These are phyloP conservation scores for Paramecium primaurelia DNA, from an alignment of 73 alveolate genomes.

Conservation along the genomic window DNA sequence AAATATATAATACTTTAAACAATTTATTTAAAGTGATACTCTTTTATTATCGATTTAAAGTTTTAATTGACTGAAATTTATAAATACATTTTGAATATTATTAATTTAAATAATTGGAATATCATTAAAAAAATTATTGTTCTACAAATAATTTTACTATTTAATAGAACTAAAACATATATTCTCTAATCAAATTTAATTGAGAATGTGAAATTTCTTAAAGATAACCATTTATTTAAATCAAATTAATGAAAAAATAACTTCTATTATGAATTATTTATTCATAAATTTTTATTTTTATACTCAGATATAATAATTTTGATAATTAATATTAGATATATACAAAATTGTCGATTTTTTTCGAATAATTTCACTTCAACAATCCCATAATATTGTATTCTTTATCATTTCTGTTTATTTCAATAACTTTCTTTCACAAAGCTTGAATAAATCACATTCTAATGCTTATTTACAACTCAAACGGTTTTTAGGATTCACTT, in stretches of 20 bases:
- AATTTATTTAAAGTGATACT: background rate
- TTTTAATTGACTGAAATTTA: no score
- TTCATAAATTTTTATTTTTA: background rate
- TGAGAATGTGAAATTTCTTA: no score
- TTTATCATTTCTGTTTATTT: background rate
- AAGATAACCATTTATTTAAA: no score
- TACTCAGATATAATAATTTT: background rate
- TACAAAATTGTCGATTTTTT: background rate
- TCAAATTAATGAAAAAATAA: background rate
- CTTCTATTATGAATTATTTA: no score
- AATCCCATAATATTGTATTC: conserved; percentile 7
- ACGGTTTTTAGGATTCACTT: background rate
- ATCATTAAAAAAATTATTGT: no score
- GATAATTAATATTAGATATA: background rate
- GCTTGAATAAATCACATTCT: background rate
- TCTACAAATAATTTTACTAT: no score
- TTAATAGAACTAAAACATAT: no score
- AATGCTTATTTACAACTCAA: background rate
- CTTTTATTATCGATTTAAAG: no score
- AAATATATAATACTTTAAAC: background rate
- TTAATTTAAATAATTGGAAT: no score
- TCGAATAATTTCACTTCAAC: background rate
- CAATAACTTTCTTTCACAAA: background rate
- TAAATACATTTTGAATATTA: no score
- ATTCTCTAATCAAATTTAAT: no score